Evolutionary conservation across 2,329 filamentous ascomycete species (phyloP).

Genomic region (Monosporascus sp.): DNA sequence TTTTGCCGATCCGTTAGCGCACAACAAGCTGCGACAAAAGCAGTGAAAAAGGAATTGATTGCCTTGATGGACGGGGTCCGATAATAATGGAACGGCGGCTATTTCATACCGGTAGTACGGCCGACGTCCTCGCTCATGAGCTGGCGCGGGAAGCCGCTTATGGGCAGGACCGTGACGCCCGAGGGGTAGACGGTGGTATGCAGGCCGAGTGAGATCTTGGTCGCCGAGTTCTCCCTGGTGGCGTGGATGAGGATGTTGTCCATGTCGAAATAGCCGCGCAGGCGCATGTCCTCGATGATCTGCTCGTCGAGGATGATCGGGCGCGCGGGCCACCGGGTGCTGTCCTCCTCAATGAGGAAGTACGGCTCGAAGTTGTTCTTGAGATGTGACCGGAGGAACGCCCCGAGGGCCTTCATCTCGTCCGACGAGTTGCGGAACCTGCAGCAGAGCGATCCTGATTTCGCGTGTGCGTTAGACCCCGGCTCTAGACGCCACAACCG

Average conservation of each 20-base stretch:
- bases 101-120: not conserved
- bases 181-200: constrained; percentile 17
- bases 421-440: constrained; percentile 20
- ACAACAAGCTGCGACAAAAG: too few relatives aligned
- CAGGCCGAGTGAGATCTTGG: constrained; percentile 23
- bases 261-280: constrained; percentile 24
- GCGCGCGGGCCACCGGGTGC: constrained; percentile 14
- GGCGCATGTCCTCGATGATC: constrained; percentile 25
- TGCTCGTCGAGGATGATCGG: constrained; percentile 20
- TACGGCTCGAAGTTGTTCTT: constrained; percentile 28
- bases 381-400: constrained; percentile 24
- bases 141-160: constrained; percentile 26
- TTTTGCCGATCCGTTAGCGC: not conserved
- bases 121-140: constrained; percentile 24
- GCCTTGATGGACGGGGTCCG: not conserved
- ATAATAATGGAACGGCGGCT: not conserved
- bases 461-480: not conserved
- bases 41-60: not conserved
- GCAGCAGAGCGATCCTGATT: constrained; percentile 25
- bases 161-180: constrained; percentile 20
- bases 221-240: constrained; percentile 16
- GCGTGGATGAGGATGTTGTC: constrained; percentile 19
- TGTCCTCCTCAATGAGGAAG: constrained; percentile 23
- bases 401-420: constrained; percentile 25
- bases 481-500: not conserved